phyloP scores from a whole-genome alignment of 768 basidiomycete genomes.

The Russula emetica region DNA sequence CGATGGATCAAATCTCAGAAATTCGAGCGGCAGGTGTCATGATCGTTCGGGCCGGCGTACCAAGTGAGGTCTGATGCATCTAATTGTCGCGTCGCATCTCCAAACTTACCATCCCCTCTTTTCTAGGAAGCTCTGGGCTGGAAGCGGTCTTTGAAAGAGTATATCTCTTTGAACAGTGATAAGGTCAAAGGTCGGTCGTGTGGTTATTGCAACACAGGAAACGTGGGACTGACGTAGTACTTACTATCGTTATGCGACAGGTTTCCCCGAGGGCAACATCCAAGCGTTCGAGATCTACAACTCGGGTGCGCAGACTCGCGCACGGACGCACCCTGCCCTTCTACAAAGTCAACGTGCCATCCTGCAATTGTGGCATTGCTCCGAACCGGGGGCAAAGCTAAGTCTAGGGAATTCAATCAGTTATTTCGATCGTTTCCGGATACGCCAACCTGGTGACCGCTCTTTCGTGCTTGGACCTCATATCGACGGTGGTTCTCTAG shows the following conservation, averaged over 20 bases:
- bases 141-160: slow-evolving; percentile 53
- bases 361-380: slow-evolving; percentile 55
- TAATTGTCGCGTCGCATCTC: background rate
- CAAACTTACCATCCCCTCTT: background rate
- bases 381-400: slow-evolving; percentile 42
- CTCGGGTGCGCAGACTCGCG: slow-evolving; percentile 54
- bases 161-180: slow-evolving; percentile 46
- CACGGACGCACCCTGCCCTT: slow-evolving; percentile 59
- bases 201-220: background rate
- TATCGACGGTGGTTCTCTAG: slow-evolving; percentile 60
- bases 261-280: slow-evolving; percentile 61
- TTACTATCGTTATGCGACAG: slow-evolving; percentile 35
- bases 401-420: slow-evolving; percentile 57
- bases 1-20: slow-evolving; percentile 40
- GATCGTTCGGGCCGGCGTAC: slow-evolving; percentile 54
- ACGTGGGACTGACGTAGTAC: background rate
- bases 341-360: slow-evolving; percentile 55
- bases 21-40: slow-evolving; percentile 53
- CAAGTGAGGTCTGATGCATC: slow-evolving; percentile 42
- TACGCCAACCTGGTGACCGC: slow-evolving; percentile 65
- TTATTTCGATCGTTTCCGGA: slow-evolving; percentile 73
- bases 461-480: slow-evolving; percentile 66
- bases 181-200: slow-evolving; percentile 45
- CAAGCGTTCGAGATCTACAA: slow-evolving; percentile 77
- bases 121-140: slow-evolving; percentile 54